A percentile compares a stretch with the other conserved stretches of the same genome.
Evolutionary conservation across 2,329 filamentous ascomycete genomes (phyloP).

Genomic region (Talaromyces marneffei): DNA sequence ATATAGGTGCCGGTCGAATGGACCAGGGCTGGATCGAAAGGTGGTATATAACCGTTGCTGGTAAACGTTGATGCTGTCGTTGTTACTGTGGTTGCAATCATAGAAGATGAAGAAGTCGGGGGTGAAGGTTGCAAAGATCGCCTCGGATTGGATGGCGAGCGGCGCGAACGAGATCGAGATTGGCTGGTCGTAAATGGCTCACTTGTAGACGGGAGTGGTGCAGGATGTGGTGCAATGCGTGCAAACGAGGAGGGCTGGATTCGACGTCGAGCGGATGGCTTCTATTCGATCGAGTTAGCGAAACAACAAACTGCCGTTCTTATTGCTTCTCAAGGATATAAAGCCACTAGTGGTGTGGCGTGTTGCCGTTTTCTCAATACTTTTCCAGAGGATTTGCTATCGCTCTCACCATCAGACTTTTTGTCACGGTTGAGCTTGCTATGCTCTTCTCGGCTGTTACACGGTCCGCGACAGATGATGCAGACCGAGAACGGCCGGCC

Average conservation of each 20-base stretch:
- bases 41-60: neutral
- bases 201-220: conserved; percentile 15
- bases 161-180: neutral
- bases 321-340: neutral
- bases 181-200: conserved; percentile 13
- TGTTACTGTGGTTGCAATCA: neutral
- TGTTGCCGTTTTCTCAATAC: conserved; percentile 19
- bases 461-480: conserved; percentile 88
- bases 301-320: neutral
- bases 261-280: conserved; percentile 12
- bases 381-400: conserved; percentile 29
- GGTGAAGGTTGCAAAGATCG: conserved; percentile 8
- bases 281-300: conserved; percentile 13
- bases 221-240: conserved; percentile 18
- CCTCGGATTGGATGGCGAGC: neutral
- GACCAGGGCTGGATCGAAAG: neutral
- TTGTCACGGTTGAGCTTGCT: conserved; percentile 96
- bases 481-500: conserved; percentile 97
- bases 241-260: conserved; percentile 14
- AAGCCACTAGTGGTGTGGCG: conserved; percentile 11
- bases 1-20: neutral
- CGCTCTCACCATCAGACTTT: conserved; percentile 25
- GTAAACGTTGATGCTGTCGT: neutral
- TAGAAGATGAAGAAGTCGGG: neutral
- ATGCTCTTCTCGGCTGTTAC: conserved; percentile 91